Percentiles rank a stretch among this genome's conserved stretches.
These are phyloP conservation scores for Botrytis pseudocinerea DNA, from an alignment of 2,329 filamentous ascomycete genomes.

Conservation along the genomic window DNA sequence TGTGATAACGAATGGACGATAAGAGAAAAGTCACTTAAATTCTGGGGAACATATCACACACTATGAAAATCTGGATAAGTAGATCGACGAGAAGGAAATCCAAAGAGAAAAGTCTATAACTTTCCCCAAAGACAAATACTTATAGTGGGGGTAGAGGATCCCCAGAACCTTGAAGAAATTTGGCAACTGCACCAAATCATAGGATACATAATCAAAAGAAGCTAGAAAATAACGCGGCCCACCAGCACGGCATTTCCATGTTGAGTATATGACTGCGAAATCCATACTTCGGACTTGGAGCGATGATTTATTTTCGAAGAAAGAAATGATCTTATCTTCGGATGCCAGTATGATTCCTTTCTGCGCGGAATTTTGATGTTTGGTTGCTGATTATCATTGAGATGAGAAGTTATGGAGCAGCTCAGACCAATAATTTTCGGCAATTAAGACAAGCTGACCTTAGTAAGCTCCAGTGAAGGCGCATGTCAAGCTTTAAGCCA, in stretches of 20 bases:
- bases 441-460: slow-evolving; percentile 1
- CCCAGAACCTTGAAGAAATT: slow-evolving; percentile 3
- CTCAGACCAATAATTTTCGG: slow-evolving; percentile 1
- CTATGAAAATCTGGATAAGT: not conserved
- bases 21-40: not conserved
- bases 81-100: not conserved
- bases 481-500: slow-evolving; percentile 4
- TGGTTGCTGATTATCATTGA: not conserved
- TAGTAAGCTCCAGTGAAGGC: slow-evolving; percentile 3
- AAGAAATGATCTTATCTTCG: not conserved
- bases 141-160: slow-evolving; percentile 15
- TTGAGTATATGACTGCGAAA: not conserved
- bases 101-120: not conserved
- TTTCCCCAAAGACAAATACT: not conserved
- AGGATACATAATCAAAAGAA: slow-evolving; percentile 11
- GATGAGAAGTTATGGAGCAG: not conserved
- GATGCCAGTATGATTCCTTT: not conserved
- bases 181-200: slow-evolving; percentile 1
- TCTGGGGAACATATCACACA: not conserved
- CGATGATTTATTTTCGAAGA: not conserved
- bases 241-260: not conserved
- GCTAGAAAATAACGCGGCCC: not conserved
- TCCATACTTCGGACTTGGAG: not conserved
- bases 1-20: not conserved
- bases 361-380: not conserved